Conservation (phyloP, 768 basidiomycete genomes). For the Saitozyma podzolica region DNA sequence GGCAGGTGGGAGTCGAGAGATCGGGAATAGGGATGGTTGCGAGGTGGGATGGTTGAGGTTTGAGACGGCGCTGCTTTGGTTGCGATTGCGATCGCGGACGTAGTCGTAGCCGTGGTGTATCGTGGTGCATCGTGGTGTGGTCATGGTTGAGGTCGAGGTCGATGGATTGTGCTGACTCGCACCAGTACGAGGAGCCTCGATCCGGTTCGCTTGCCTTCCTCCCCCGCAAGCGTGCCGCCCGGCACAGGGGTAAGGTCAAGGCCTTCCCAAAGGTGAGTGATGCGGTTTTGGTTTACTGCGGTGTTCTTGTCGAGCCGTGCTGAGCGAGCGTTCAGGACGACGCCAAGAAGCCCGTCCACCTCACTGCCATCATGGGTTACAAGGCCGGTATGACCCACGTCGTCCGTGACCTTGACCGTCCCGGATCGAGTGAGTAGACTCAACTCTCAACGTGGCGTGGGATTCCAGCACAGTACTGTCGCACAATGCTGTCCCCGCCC, state of each 20-base stretch:
- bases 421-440: conserved; percentile 84
- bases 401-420: conserved; percentile 98
- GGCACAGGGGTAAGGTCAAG: conserved; percentile 99
- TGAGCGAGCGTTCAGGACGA: conserved; percentile 70
- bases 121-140: not conserved
- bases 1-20: too few species aligned
- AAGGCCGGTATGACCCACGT: conserved; percentile 99
- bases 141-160: not conserved
- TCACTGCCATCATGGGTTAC: conserved; percentile 98
- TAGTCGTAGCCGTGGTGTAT: not conserved
- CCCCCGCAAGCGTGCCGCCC: conserved; percentile 91
- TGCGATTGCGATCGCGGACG: not conserved
- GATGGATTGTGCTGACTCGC: too few species aligned
- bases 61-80: not conserved
- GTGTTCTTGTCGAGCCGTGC: not conserved
- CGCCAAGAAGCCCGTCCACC: conserved; percentile 96
- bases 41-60: too few species aligned
- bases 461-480: not conserved
- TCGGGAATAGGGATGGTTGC: too few species aligned
- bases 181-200: conserved; percentile 94
- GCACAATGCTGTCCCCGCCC: not conserved
- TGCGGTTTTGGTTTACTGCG: too few species aligned
- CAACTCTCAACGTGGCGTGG: not conserved
- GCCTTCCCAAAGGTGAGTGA: conserved; percentile 89
- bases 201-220: conserved; percentile 84